Percentiles rank a stretch among this genome's conserved stretches.
Conservation (phyloP, 1,284 basidiomycete genomes). For the Kwoniella shivajii region DNA sequence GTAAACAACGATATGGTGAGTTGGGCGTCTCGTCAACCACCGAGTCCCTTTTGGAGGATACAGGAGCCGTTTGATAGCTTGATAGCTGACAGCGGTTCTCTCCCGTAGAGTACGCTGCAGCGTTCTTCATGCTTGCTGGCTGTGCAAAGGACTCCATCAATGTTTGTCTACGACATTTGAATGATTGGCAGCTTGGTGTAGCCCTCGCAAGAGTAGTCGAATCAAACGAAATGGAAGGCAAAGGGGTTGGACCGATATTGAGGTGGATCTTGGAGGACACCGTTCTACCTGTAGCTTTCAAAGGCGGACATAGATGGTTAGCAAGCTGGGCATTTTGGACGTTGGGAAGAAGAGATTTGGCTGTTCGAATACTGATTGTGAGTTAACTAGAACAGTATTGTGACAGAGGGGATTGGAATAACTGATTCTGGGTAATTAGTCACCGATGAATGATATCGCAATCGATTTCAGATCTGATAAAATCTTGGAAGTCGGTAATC, state of each 20-base stretch:
- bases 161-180: conserved; percentile 83
- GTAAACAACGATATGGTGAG: conserved; percentile 88
- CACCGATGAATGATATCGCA: conserved; percentile 45
- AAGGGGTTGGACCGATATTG: conserved; percentile 78
- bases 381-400: conserved; percentile 6
- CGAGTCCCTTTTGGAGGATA: too few species aligned
- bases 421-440: conserved; percentile 17
- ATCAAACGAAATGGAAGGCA: conserved; percentile 52
- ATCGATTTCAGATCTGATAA: conserved; percentile 23
- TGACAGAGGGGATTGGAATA: not conserved
- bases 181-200: conserved; percentile 87
- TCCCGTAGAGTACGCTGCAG: conserved; percentile 85
- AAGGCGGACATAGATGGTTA: conserved; percentile 87
- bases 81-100: not conserved
- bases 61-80: too few species aligned
- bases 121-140: conserved; percentile 92
- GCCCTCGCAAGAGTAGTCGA: conserved; percentile 83
- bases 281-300: conserved; percentile 81
- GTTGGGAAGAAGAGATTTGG: conserved; percentile 77
- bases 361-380: conserved; percentile 61
- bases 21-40: too few species aligned
- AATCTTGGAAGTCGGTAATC: conserved; percentile 68
- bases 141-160: conserved; percentile 88
- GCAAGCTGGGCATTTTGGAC: conserved; percentile 97
- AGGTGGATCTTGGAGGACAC: conserved; percentile 68